A percentile compares a stretch with the other conserved stretches of the same genome.
Evolutionary conservation across 345 rosid species (phyloP).

Genomic region (Streptanthus diversifolius): DNA sequence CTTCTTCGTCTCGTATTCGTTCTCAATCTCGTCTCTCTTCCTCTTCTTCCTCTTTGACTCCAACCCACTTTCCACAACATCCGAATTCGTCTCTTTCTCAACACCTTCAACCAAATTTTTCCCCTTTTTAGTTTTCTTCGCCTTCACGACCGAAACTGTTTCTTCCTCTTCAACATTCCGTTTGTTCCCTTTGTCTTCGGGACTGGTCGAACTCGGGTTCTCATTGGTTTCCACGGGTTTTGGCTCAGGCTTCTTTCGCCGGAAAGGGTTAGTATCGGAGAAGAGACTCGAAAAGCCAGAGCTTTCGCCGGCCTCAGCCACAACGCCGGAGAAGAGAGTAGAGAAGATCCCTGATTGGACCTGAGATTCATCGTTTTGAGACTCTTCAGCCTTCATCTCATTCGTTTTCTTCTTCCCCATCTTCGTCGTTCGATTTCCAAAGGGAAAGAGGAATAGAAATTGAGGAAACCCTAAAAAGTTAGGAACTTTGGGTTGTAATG

Average conservation of each 20-base stretch:
- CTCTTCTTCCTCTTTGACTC: constrained; percentile 61
- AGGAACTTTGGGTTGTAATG: background rate
- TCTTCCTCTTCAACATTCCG: constrained; percentile 20
- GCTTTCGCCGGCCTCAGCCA: background rate
- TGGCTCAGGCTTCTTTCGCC: constrained; percentile 49
- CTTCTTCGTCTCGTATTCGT: constrained; percentile 62
- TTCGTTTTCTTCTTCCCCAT: constrained; percentile 31
- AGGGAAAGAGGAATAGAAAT: background rate
- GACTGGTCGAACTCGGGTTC: background rate
- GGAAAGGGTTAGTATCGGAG: constrained; percentile 80
- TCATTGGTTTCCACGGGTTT: constrained; percentile 11
- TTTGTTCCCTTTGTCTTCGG: constrained; percentile 14
- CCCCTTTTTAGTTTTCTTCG: constrained; percentile 40
- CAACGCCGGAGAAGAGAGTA: constrained; percentile 30
- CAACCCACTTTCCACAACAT: constrained; percentile 13
- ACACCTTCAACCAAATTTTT: background rate
- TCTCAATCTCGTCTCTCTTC: constrained; percentile 91
- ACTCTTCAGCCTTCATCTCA: constrained; percentile 7
- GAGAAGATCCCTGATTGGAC: constrained; percentile 12
- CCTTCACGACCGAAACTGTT: constrained; percentile 2
- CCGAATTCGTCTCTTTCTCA: constrained; percentile 8
- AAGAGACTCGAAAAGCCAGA: constrained; percentile 49
- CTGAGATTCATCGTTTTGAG: background rate
- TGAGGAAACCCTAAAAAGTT: constrained; percentile 11
- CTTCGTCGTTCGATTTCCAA: background rate